Evolutionary conservation across 2,329 filamentous ascomycete species (phyloP).

Genomic region (Phaeosphaeria sp.): DNA sequence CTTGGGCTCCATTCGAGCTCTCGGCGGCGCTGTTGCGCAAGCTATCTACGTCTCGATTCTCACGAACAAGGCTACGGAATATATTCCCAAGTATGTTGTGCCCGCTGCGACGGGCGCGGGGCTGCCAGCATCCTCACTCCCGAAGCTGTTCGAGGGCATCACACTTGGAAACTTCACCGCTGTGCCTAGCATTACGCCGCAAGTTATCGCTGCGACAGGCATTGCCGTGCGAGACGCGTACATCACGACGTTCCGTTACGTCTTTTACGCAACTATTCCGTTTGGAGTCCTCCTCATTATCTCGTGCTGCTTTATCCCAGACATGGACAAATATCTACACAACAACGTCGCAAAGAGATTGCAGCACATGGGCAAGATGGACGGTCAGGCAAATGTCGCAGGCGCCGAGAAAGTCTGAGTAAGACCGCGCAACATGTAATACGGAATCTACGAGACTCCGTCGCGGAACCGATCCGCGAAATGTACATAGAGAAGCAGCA

Average conservation of each 20-base stretch:
- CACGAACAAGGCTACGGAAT: constrained; percentile 24
- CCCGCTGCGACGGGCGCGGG: constrained; percentile 28
- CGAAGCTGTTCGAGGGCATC: constrained; percentile 27
- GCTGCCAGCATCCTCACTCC: constrained; percentile 25
- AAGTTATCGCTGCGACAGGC: constrained; percentile 22
- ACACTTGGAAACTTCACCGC: constrained; percentile 26
- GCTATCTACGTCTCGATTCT: constrained; percentile 36
- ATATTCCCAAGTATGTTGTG: constrained; percentile 27
- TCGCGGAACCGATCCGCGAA: background rate
- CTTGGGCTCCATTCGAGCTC: constrained; percentile 53
- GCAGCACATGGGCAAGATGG: constrained; percentile 17
- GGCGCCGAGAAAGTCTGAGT: constrained; percentile 8
- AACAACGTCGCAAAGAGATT: constrained; percentile 33
- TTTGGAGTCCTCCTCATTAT: constrained; percentile 27
- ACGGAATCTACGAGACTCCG: no score
- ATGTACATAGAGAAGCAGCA: background rate
- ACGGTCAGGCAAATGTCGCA: constrained; percentile 17
- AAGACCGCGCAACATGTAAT: no score
- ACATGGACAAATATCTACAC: constrained; percentile 31
- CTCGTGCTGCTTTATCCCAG: constrained; percentile 19
- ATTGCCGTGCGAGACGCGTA: constrained; percentile 25
- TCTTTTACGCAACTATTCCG: constrained; percentile 34
- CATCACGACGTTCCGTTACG: constrained; percentile 15
- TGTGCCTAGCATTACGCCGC: constrained; percentile 27
- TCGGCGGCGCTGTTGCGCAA: constrained; percentile 35